Base-by-base conservation (phyloP, 768 basidiomycete genomes). In the Nidularia pulvinata region DNA sequence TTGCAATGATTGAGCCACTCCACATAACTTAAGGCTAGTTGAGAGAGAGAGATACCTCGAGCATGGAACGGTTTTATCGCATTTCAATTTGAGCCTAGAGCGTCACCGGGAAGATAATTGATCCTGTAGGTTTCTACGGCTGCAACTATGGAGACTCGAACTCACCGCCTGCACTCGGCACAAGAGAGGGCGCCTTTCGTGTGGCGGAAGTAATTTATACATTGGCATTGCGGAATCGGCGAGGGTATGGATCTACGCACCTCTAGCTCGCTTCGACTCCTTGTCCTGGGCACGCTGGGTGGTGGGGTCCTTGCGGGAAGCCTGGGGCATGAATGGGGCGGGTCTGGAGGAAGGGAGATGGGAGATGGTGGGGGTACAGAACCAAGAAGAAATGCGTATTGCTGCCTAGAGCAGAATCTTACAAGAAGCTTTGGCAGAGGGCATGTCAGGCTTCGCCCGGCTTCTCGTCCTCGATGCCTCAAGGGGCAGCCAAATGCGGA, bases 1-100 rank as follows among this genome's bases (percentile, higher is more conserved):
- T 30, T 37, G 37, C 7, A 49, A 49, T 33, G 7, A 37, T 19
- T 34, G 45, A 54, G 54, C 46, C 25, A 46, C 43, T 33, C 32
- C 55, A 50, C 35, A 25, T 46, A 45, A 33, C 46, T 33, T 46
- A 49, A 49, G 47, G 46, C 32, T 35, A 7, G 30, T 6, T 33
- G 13, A 11, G 19, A n/a, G 11, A 2, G 14, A 13, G 30, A 51
- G 57, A 48, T 19, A 79, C 80, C 80, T 81, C 48, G 80, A 77
- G 55, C 81, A 83, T 10, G 80, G 80, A 1, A 80, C 80, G 3
- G 80, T 87, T 68, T 90, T 91, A 69, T 90, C 86, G 66, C 89
- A 91, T 66, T 86, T 88, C 44, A 88, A 65, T 62, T 88, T 88
- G 39, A 89, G 74, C 32, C 86, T 86, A 59, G 36, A 46, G 45